These are phyloP conservation scores for Xanthoconium separans DNA, from an alignment of 1,284 basidiomycete genomes.

Conservation along the genomic window DNA sequence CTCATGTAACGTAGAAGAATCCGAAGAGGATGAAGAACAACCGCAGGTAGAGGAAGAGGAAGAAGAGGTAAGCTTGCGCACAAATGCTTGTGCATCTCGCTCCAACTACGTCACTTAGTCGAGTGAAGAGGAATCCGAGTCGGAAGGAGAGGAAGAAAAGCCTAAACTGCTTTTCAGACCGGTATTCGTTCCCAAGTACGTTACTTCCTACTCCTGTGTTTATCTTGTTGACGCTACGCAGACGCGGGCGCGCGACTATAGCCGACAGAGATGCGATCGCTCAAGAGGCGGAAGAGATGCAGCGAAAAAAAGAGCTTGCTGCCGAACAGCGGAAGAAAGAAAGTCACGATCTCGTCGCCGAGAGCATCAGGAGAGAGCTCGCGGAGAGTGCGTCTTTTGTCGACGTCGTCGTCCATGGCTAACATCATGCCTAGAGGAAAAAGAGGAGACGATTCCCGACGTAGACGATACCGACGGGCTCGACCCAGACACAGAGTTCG, in stretches of 20 bases:
- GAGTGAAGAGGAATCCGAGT: constrained; percentile 76
- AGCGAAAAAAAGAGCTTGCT: constrained; percentile 61
- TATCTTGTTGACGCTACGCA: constrained; percentile 31
- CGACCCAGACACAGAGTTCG: constrained; percentile 90
- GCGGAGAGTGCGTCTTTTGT: constrained; percentile 65
- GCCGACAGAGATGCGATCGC: constrained; percentile 60
- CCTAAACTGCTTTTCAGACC: constrained; percentile 76
- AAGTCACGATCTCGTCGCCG: constrained; percentile 84
- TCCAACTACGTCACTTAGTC: constrained; percentile 45
- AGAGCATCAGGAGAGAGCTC: constrained; percentile 81
- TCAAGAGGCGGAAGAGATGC: constrained; percentile 69
- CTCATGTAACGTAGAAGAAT: constrained; percentile 36
- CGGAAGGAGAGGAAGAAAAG: constrained; percentile 65
- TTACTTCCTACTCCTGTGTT: not conserved
- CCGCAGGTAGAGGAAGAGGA: constrained; percentile 40
- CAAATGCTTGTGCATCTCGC: not conserved
- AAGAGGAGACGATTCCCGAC: constrained; percentile 78
- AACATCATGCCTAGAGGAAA: constrained; percentile 63
- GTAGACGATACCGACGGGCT: constrained; percentile 95
- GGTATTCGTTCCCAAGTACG: constrained; percentile 86
- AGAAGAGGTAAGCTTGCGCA: constrained; percentile 34
- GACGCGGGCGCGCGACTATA: constrained; percentile 71
- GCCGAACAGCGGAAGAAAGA: constrained; percentile 76
- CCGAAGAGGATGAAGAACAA: constrained; percentile 43
- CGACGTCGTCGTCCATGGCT: not conserved